Conservation (phyloP, 2,329 filamentous ascomycete genomes). For the Claviceps humidiphila region DNA sequence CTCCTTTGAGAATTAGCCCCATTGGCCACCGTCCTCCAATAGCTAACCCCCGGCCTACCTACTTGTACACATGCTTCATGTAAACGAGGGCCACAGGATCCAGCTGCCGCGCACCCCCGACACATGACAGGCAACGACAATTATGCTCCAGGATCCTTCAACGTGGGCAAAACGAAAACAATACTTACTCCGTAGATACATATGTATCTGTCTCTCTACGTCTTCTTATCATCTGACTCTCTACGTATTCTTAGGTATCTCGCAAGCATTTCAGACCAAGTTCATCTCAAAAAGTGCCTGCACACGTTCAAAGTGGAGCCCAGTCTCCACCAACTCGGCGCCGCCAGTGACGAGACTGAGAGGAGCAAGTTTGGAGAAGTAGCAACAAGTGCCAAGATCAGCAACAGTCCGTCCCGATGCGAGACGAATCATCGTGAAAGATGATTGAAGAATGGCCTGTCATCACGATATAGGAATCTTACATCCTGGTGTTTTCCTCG, state of each 20-base stretch:
- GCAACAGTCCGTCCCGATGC: background rate
- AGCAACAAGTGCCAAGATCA: background rate
- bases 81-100: background rate
- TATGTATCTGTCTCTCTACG: background rate
- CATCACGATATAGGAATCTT: background rate
- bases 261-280: background rate
- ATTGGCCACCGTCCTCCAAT: background rate
- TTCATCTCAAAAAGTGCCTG: background rate
- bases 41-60: background rate
- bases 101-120: slow-evolving; percentile 1
- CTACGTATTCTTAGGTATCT: background rate
- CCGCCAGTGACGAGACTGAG: background rate
- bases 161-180: background rate
- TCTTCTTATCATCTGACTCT: background rate
- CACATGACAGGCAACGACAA: background rate
- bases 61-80: background rate
- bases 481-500: background rate
- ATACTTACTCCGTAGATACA: no score
- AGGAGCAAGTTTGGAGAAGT: background rate
- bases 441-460: background rate
- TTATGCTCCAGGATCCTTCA: slow-evolving; percentile 1
- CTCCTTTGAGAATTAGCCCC: background rate
- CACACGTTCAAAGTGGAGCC: background rate
- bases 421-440: background rate
- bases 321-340: background rate